phyloP scores from a whole-genome alignment of 2,329 filamentous ascomycete genomes.

The Gliomastix tumulicola region DNA sequence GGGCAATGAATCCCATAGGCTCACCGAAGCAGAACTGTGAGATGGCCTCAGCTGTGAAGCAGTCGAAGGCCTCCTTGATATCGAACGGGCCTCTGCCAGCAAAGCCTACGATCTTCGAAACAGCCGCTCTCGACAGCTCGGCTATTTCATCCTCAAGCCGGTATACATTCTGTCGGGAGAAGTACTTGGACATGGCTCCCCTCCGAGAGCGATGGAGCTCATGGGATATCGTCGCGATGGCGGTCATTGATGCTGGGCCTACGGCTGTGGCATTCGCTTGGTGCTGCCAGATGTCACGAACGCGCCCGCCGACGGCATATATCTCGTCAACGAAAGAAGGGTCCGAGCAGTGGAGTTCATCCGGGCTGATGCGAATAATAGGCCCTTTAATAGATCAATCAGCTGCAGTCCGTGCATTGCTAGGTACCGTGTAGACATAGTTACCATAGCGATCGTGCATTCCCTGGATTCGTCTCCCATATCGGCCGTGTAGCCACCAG shows the following conservation, averaged over 20 bases:
- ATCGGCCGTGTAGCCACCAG: constrained; percentile 22
- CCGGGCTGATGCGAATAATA: too few species aligned
- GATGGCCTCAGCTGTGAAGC: constrained; percentile 30
- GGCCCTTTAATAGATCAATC: too few species aligned
- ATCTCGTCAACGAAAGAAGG: constrained; percentile 27
- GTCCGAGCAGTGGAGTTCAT: constrained; percentile 30
- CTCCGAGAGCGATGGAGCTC: constrained; percentile 23
- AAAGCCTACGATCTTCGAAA: constrained; percentile 19
- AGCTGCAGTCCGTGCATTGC: too few species aligned
- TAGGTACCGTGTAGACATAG: too few species aligned
- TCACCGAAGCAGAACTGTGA: constrained; percentile 28
- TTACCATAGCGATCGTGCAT: constrained; percentile 30
- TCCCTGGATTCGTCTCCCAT: constrained; percentile 20
- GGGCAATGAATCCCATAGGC: constrained; percentile 17
- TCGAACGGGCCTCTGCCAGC: constrained; percentile 18
- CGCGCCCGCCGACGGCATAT: constrained; percentile 13
- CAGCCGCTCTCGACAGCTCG: constrained; percentile 13
- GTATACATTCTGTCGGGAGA: constrained; percentile 21
- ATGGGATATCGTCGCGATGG: constrained; percentile 16
- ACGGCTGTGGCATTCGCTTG: constrained; percentile 12
- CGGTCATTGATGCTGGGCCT: constrained; percentile 11
- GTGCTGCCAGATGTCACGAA: constrained; percentile 17
- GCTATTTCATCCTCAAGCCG: constrained; percentile 16
- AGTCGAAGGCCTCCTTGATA: constrained; percentile 25
- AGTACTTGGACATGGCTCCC: constrained; percentile 21